A percentile compares a stretch with the other conserved stretches of the same genome.
Evolutionary conservation across 176 grass and related monocot genomes (phyloP).

Genomic region (Oryza rufipogon): DNA sequence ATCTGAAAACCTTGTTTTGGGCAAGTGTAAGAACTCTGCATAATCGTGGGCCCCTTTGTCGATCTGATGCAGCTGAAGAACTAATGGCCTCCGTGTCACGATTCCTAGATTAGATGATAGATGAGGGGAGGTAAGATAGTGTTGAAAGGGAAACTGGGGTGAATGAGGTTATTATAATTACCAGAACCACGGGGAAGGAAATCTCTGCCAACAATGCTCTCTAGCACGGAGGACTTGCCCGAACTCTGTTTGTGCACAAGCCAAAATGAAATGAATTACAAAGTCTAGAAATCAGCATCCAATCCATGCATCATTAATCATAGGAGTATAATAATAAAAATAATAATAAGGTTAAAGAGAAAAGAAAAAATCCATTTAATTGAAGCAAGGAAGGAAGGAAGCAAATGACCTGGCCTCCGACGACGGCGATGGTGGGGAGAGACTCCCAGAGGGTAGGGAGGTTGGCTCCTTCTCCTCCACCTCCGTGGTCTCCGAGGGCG

Average conservation of each 20-base stretch:
- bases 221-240: slow-evolving; percentile 77
- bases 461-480: neutral
- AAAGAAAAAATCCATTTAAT: no score
- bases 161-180: slow-evolving; percentile 11
- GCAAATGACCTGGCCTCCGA: slow-evolving; percentile 66
- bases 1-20: slow-evolving; percentile 65
- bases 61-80: slow-evolving; percentile 67
- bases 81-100: slow-evolving; percentile 69
- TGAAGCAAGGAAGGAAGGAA: no score
- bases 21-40: slow-evolving; percentile 71
- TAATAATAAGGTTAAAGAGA: neutral
- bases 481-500: slow-evolving; percentile 66
- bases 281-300: neutral
- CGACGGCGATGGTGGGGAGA: slow-evolving; percentile 75
- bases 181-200: slow-evolving; percentile 85
- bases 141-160: neutral
- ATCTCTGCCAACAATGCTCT: slow-evolving; percentile 72
- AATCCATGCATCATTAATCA: no score
- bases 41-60: slow-evolving; percentile 51
- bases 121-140: neutral
- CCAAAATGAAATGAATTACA: neutral
- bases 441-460: slow-evolving; percentile 77
- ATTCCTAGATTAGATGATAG: slow-evolving; percentile 55
- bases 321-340: no score
- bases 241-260: slow-evolving; percentile 52